These are phyloP conservation scores for Entomortierella lignicola DNA, from an alignment of 192 early-diverging fungal species.

Conservation along the genomic window DNA sequence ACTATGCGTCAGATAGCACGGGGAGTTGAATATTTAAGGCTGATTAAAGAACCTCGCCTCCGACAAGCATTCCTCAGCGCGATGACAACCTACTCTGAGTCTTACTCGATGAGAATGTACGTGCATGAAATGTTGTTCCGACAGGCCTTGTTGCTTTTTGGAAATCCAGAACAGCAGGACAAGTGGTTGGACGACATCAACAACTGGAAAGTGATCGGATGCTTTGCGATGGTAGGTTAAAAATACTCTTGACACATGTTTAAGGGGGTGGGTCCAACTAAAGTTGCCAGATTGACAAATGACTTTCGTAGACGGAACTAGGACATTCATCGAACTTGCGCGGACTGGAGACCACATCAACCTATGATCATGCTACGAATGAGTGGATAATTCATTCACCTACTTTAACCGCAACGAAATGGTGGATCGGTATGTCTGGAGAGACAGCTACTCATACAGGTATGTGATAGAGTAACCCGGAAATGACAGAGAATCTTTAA, in stretches of 20 bases:
- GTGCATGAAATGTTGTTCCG: slow-evolving; percentile 69
- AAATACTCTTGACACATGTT: not conserved
- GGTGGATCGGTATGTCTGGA: slow-evolving; percentile 76
- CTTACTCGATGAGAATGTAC: slow-evolving; percentile 68
- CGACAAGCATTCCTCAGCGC: slow-evolving; percentile 36
- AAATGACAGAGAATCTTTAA: too few species aligned
- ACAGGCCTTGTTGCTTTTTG: slow-evolving; percentile 66
- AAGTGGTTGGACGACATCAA: slow-evolving; percentile 65
- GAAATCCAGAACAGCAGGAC: slow-evolving; percentile 66
- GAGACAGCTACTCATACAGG: slow-evolving; percentile 72
- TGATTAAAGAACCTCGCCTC: slow-evolving; percentile 44
- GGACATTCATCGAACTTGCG: slow-evolving; percentile 70
- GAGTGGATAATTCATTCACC: slow-evolving; percentile 74
- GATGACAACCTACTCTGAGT: slow-evolving; percentile 59
- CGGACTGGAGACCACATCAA: slow-evolving; percentile 73
- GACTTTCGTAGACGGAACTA: slow-evolving; percentile 63
- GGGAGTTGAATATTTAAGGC: slow-evolving; percentile 22
- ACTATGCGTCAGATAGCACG: slow-evolving; percentile 65
- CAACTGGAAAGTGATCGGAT: slow-evolving; percentile 67
- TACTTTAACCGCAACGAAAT: slow-evolving; percentile 70
- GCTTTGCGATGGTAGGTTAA: slow-evolving; percentile 72
- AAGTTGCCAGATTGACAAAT: too few species aligned
- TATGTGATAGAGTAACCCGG: not conserved
- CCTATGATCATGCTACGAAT: slow-evolving; percentile 64
- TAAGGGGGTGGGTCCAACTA: not conserved